Evolutionary conservation across 345 rosid genomes (phyloP), one percentile per base, ranked within the genome.

Genomic region (Ricinus communis): DNA sequence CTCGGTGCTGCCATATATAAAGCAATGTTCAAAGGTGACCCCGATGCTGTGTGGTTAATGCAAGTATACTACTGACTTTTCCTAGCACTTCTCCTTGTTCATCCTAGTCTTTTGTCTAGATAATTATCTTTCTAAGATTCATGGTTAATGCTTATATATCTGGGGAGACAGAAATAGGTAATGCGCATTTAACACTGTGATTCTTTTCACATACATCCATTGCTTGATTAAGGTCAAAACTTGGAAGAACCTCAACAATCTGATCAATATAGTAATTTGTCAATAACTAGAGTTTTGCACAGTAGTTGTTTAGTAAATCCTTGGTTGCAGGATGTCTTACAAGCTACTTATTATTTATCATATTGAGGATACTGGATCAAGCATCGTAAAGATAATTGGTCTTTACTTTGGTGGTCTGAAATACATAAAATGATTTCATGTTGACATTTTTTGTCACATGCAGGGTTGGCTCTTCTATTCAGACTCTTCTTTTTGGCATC

Each of bases 401-500:
- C 28, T 52, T 11, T 18, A 13, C 10, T 56, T 13, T 70, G 36
- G 28, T 11, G 21, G 14, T 56, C 45, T 27, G 9, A 53, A 24
- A 22, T 31, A 18, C 50, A 8, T 21, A 60, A 57, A 51, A n/a
- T 57, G 6, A 68, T 55, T 60, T 13, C 25, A 36, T 22, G 47
- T 69, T 59, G 41, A 62, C 53, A 30, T 24, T 25, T 72, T 18
- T 30, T 21, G 56, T 71, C 45, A 69, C 76, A 33, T 81, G 79
- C 86, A 94, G 98, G 97, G 98, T 65, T 93, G 97, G 98, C 98
- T 93, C 62, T 94, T 94, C 79, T 87, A 79, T 77, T 87, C 93
- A 0, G 91, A 87, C 82, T 87, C 96, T 65, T 47, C 41, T 54
- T 91, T 94, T 77, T 94, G 98, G 98, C 82, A 88, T 76, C 97